Evolutionary conservation across 2,329 filamentous ascomycete genomes (phyloP).

Genomic region (Raffaelea ambrosiae): DNA sequence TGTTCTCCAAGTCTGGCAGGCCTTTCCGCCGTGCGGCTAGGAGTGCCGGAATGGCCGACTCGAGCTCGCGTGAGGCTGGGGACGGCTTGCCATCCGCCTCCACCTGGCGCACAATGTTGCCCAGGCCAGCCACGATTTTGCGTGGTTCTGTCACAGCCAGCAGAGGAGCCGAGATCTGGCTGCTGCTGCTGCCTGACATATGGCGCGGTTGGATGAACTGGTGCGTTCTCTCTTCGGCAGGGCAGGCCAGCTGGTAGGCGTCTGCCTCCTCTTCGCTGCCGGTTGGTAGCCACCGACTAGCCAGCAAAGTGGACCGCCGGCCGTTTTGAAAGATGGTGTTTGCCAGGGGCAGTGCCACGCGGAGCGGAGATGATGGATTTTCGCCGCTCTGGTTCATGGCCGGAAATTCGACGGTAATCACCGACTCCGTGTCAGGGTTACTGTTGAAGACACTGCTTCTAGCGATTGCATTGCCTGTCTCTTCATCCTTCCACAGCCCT

Average conservation of each 20-base stretch:
- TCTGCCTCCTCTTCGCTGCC: neutral
- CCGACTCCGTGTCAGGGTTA: slow-evolving; percentile 28
- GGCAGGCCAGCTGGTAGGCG: slow-evolving; percentile 12
- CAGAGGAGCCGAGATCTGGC: slow-evolving; percentile 31
- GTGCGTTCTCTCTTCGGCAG: slow-evolving; percentile 4
- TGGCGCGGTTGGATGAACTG: slow-evolving; percentile 19
- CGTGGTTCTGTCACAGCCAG: slow-evolving; percentile 56
- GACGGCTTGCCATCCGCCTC: slow-evolving; percentile 34
- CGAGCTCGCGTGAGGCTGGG: slow-evolving; percentile 65
- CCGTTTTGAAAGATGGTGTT: slow-evolving; percentile 73
- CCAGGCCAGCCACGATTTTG: slow-evolving; percentile 56
- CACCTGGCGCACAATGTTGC: slow-evolving; percentile 68
- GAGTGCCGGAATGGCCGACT: slow-evolving; percentile 43
- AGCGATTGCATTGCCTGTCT: neutral
- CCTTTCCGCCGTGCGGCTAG: slow-evolving; percentile 6
- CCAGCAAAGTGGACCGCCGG: slow-evolving; percentile 47
- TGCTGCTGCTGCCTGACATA: neutral
- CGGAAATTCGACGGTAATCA: slow-evolving; percentile 32
- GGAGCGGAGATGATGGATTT: slow-evolving; percentile 14
- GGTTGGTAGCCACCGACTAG: slow-evolving; percentile 27
- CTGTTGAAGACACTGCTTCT: slow-evolving; percentile 6
- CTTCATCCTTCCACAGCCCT: slow-evolving; percentile 29
- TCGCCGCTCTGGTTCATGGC: slow-evolving; percentile 7
- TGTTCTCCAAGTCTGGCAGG: slow-evolving; percentile 3
- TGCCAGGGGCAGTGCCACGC: slow-evolving; percentile 56